phyloP scores from a whole-genome alignment of 805 yeast species.

The Candida boidinii region DNA sequence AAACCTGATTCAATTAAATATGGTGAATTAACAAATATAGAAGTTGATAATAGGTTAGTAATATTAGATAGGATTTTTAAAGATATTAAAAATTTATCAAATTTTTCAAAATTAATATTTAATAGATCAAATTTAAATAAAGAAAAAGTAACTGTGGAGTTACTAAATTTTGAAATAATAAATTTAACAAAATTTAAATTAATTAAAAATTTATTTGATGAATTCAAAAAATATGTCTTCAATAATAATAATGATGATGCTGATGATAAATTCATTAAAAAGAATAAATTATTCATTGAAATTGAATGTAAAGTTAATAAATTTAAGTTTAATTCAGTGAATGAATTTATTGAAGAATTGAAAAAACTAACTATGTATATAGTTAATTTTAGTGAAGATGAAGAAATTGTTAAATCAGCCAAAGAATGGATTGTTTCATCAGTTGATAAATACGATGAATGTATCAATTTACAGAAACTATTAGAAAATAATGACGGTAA shows the following conservation, averaged over 20 bases:
- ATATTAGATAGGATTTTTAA: conserved; percentile 28
- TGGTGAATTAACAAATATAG: conserved; percentile 29
- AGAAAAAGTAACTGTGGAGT: conserved; percentile 15
- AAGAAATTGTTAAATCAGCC: conserved; percentile 10
- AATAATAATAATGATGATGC: neutral
- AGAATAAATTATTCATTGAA: no score
- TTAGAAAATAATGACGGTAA: no score
- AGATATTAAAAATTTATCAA: conserved; percentile 32
- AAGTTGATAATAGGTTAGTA: conserved; percentile 29
- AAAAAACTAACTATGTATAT: no score
- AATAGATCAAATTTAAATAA: conserved; percentile 23
- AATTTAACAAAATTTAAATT: conserved; percentile 4
- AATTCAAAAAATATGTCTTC: neutral
- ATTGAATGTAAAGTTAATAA: conserved; percentile 8
- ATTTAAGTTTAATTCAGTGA: conserved; percentile 7
- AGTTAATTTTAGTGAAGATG: no score
- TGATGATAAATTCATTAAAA: neutral
- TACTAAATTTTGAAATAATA: conserved; percentile 9
- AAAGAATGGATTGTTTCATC: neutral
- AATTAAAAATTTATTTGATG: neutral
- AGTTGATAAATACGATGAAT: neutral
- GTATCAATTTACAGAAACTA: no score
- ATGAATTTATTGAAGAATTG: conserved; percentile 13
- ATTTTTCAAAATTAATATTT: conserved; percentile 24
- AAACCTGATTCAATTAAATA: conserved; percentile 34